Evolutionary conservation across 148 eudicot species (phyloP).

Genomic region (Fagopyrum tataricum): DNA sequence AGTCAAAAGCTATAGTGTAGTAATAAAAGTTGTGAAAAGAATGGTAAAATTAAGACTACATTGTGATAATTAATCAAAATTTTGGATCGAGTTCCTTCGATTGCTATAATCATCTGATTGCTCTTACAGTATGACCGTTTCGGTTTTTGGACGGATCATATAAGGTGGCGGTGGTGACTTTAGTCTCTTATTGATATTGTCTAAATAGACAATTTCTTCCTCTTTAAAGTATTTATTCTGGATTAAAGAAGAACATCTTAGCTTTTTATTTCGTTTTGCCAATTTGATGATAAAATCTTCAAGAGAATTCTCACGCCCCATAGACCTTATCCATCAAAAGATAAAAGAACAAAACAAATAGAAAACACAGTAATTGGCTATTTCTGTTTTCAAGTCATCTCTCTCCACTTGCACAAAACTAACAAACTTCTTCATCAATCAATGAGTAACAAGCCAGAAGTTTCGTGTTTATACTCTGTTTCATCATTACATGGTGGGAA

Average conservation of each 20-base stretch:
- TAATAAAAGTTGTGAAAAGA: background rate
- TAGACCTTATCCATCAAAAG: slow-evolving; percentile 5
- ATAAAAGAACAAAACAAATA: background rate
- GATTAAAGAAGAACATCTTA: too few relatives aligned
- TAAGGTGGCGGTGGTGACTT: slow-evolving; percentile 11
- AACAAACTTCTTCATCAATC: too few relatives aligned
- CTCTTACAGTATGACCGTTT: background rate
- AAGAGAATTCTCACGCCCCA: background rate
- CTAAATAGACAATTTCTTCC: slow-evolving; percentile 7
- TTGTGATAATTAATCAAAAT: too few relatives aligned
- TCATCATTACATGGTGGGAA: slow-evolving; percentile 1
- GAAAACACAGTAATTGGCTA: background rate
- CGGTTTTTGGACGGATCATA: background rate
- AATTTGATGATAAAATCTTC: background rate
- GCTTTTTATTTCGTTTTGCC: background rate
- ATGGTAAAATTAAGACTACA: too few relatives aligned
- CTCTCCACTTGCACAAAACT: too few relatives aligned
- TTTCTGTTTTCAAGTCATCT: background rate
- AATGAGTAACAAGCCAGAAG: slow-evolving; percentile 5
- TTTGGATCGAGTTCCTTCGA: too few relatives aligned
- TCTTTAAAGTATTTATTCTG: background rate
- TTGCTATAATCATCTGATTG: too few relatives aligned
- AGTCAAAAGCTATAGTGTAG: background rate
- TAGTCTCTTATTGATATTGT: background rate
- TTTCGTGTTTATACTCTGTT: background rate